phyloP scores from a whole-genome alignment of 257 asterid species.

The Jacaranda copaia region DNA sequence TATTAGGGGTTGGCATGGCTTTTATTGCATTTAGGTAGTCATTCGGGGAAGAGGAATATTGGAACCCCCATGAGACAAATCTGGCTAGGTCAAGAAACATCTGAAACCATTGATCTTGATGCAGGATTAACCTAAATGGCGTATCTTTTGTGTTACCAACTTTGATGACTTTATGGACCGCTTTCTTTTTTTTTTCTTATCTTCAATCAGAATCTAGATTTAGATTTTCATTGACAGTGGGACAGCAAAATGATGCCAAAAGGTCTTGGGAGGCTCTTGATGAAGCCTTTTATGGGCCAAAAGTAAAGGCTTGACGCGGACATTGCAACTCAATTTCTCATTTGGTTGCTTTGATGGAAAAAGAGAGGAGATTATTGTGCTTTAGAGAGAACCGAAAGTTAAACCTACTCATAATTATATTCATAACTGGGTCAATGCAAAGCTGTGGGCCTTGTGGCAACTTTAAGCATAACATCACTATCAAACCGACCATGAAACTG shows the following conservation, averaged over 20 bases:
- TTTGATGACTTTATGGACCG: neutral
- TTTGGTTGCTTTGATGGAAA: slow-evolving; percentile 39
- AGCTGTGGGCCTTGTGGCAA: slow-evolving; percentile 2
- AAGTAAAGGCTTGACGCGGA: slow-evolving; percentile 36
- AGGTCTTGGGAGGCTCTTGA: slow-evolving; percentile 5
- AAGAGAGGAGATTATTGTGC: slow-evolving; percentile 1
- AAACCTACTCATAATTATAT: neutral
- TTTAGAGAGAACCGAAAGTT: slow-evolving; percentile 17
- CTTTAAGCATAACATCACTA: neutral
- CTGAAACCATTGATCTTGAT: slow-evolving; percentile 27
- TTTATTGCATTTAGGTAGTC: neutral
- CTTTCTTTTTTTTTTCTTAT: slow-evolving; percentile 30
- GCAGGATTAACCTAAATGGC: slow-evolving; percentile 3
- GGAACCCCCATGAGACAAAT: neutral
- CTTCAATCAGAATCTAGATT: slow-evolving; percentile 23
- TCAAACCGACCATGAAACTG: neutral
- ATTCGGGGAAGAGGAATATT: neutral
- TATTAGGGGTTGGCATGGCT: neutral
- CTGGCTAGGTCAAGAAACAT: slow-evolving; percentile 37
- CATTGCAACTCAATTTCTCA: slow-evolving; percentile 28
- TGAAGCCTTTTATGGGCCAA: slow-evolving; percentile 22
- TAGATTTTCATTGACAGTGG: slow-evolving; percentile 26
- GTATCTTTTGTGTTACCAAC: slow-evolving; percentile 25
- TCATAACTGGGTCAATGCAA: neutral
- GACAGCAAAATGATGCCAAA: slow-evolving; percentile 26